Base-by-base conservation (phyloP, 2,329 filamentous ascomycete species). In the Didymella lethalis region DNA sequence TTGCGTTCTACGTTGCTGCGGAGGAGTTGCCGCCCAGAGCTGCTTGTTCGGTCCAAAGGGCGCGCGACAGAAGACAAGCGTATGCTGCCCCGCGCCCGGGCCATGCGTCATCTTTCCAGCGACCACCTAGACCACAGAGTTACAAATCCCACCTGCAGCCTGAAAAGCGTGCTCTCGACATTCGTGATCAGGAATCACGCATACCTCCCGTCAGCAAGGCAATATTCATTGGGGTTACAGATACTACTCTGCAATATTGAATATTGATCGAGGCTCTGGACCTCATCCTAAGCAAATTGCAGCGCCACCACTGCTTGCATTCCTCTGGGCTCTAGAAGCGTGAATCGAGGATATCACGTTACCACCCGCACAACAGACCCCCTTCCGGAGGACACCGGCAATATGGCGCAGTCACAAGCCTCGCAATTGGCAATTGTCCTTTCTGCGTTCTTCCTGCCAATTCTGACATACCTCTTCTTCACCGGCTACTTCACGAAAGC, bases 401-500 rank as follows among this genome's bases (percentile, higher is more conserved):
- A 23, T 12, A 76, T 76, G 74, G 66, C 62, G n/a, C 50, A 67
- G 14, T 69, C 71, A 14, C 62, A 52, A 23, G 38, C 58, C 16
- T 65, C 64, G n/a, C 71, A 73, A 53, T 51, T 49, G 23, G 68
- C 67, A 4, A 61, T 75, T 6, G 50, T 74, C 3, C 57, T 75
- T 7, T 62, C 67, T 0, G 58, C 64, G 10, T 73, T 75, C 38
- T 44, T 75, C 28, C 31, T 77, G 28, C 74, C 74, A 1, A 57
- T 77, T 18, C 32, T 75, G 14, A 72, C 68, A 4, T 77, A 75
- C 31, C n/a, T 74, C 4, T 69, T 66, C 51, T 67, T 70, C 20
- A 70, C 55, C 2, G 64, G 54, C 8, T 69, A 66, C 50, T 67
- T 70, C 18, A 69, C 54, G 2, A 64, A 54, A 12, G 53, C 7